phyloP scores from a whole-genome alignment of 108 stramenopile genomes.

The Nannochloropsis salina region DNA sequence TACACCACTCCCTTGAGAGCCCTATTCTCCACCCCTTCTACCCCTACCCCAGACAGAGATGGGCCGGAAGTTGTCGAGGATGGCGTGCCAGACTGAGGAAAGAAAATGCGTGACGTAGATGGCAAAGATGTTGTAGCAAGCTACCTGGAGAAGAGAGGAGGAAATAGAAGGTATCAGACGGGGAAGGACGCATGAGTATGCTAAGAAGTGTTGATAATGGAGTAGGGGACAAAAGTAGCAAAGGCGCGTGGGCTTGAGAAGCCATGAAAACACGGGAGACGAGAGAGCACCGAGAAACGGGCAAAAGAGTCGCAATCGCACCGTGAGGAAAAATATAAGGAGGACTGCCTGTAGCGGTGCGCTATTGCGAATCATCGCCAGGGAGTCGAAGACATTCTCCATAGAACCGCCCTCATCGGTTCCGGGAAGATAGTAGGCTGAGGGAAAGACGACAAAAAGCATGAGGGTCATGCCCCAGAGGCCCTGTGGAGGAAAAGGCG shows the following conservation, averaged over 20 bases:
- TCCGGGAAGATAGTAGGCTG: slow-evolving; percentile 47
- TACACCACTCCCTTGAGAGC: too few relatives aligned
- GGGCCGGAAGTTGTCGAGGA: slow-evolving; percentile 92
- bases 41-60: slow-evolving; percentile 71
- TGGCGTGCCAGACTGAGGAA: slow-evolving; percentile 91
- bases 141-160: slow-evolving; percentile 37
- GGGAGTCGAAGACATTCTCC: slow-evolving; percentile 47
- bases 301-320: slow-evolving; percentile 21
- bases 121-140: slow-evolving; percentile 86
- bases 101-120: slow-evolving; percentile 77
- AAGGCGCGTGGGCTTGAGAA: too few relatives aligned
- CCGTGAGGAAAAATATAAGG: slow-evolving; percentile 72
- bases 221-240: too few relatives aligned
- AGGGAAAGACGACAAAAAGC: slow-evolving; percentile 39
- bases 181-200: too few relatives aligned
- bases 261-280: too few relatives aligned
- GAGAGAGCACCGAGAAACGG: too few relatives aligned
- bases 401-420: slow-evolving; percentile 40
- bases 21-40: not conserved
- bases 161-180: not conserved
- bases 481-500: slow-evolving; percentile 29
- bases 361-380: slow-evolving; percentile 50
- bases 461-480: slow-evolving; percentile 53
- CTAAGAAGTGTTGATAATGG: too few relatives aligned
- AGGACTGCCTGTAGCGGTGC: slow-evolving; percentile 34